Evolutionary conservation across 495 filamentous ascomycete species (phyloP).

Genomic region (Zalerion maritima): DNA sequence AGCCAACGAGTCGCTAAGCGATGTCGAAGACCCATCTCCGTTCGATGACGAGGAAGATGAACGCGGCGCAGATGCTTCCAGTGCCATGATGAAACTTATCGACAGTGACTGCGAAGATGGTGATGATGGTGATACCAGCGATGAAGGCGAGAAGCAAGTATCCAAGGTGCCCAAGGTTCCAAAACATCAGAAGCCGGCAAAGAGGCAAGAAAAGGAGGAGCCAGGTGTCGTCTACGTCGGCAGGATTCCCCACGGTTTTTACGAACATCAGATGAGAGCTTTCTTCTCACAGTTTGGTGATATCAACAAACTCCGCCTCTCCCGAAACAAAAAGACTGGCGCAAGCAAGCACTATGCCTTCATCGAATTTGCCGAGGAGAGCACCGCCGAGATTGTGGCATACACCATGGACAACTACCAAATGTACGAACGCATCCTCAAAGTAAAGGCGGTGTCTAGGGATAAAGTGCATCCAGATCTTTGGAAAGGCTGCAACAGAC

Average conservation of each 20-base stretch:
- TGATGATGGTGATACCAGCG: constrained; percentile 35
- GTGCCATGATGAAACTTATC: constrained; percentile 58
- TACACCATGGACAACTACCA: constrained; percentile 97
- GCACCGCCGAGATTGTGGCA: constrained; percentile 76
- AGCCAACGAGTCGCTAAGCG: constrained; percentile 15
- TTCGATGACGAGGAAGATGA: constrained; percentile 25
- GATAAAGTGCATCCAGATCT: constrained; percentile 66
- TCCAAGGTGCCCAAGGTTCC: constrained; percentile 48
- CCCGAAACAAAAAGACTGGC: constrained; percentile 80
- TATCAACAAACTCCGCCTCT: constrained; percentile 68
- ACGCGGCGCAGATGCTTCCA: constrained; percentile 28
- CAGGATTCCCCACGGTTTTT: constrained; percentile 87
- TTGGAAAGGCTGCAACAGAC: constrained; percentile 75
- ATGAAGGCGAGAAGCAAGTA: constrained; percentile 32
- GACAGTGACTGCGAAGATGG: constrained; percentile 59
- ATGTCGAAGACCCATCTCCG: constrained; percentile 7
- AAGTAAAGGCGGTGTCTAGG: constrained; percentile 60
- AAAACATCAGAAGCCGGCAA: constrained; percentile 10
- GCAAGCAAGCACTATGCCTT: constrained; percentile 84
- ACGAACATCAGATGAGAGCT: constrained; percentile 82
- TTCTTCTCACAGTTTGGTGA: constrained; percentile 95
- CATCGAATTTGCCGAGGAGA: constrained; percentile 65
- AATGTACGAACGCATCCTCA: constrained; percentile 80
- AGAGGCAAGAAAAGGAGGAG: constrained; percentile 25
- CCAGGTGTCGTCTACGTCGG: constrained; percentile 81